Conservation (phyloP, 805 yeast genomes). For the Sugiyamaella valdiviana region DNA sequence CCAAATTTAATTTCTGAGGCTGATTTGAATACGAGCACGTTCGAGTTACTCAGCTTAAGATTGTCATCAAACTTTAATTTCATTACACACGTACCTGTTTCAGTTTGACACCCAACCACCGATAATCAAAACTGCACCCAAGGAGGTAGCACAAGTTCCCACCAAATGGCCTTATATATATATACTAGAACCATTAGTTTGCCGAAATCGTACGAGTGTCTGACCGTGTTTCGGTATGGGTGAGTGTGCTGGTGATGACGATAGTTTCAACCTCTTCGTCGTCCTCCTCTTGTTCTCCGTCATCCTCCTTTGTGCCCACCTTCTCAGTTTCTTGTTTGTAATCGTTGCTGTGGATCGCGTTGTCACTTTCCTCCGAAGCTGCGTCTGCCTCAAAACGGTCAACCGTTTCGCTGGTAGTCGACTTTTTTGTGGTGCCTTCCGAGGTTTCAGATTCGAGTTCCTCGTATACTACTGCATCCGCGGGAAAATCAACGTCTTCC, state of each 20-base stretch:
- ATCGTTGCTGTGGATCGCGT: background rate
- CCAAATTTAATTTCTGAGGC: background rate
- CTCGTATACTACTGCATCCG: slow-evolving; percentile 23
- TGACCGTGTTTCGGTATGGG: slow-evolving; percentile 3
- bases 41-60: background rate
- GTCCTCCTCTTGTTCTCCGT: slow-evolving; percentile 15
- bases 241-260: slow-evolving; percentile 1
- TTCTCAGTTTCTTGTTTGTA: background rate
- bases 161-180: too few species aligned
- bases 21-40: background rate
- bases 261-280: slow-evolving; percentile 2
- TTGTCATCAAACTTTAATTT: background rate
- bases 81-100: background rate
- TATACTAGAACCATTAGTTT: background rate
- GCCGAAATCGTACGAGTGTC: background rate
- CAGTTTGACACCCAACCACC: background rate
- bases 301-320: slow-evolving; percentile 23
- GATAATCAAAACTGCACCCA: background rate
- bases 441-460: slow-evolving; percentile 21
- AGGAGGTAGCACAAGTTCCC: background rate
- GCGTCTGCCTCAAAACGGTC: slow-evolving; percentile 32
- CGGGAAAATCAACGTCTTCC: slow-evolving; percentile 21
- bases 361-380: slow-evolving; percentile 30
- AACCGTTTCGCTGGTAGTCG: slow-evolving; percentile 19
- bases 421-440: background rate